phyloP scores from a whole-genome alignment of 2,329 filamentous ascomycete genomes.

The Ophiostoma himal-ulmi region DNA sequence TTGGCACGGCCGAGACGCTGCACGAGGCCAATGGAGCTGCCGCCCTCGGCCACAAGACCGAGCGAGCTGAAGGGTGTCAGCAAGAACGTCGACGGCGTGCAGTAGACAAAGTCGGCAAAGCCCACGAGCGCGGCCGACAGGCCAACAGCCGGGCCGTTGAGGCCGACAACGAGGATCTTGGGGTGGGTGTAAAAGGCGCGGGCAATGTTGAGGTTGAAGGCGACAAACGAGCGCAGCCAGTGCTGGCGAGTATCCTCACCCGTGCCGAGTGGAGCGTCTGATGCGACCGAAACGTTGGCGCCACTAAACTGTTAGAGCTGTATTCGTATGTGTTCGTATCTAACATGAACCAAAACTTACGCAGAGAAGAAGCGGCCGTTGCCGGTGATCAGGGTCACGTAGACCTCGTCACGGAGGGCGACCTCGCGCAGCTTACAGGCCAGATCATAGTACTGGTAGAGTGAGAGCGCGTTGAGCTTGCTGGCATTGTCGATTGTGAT shows the following conservation, averaged over 20 bases:
- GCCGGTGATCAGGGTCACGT: conserved; percentile 76
- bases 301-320: conserved; percentile 47
- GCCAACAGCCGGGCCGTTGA: conserved; percentile 88
- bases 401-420: conserved; percentile 71
- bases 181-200: conserved; percentile 88
- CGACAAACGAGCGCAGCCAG: conserved; percentile 66
- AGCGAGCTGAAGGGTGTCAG: conserved; percentile 88
- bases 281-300: conserved; percentile 64
- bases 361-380: conserved; percentile 85
- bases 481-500: conserved; percentile 79
- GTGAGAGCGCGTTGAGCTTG: conserved; percentile 79
- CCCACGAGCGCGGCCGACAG: conserved; percentile 77
- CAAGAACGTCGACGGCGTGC: conserved; percentile 71
- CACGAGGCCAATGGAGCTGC: conserved; percentile 71
- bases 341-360: conserved; percentile 44
- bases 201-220: conserved; percentile 84
- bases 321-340: not conserved
- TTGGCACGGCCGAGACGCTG: conserved; percentile 71
- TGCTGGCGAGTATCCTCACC: conserved; percentile 40
- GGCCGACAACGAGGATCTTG: conserved; percentile 83
- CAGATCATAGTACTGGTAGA: conserved; percentile 70
- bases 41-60: conserved; percentile 85
- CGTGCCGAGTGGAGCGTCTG: conserved; percentile 34
- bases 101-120: conserved; percentile 90
- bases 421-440: conserved; percentile 69